A percentile compares a stretch with the other conserved stretches of the same genome.
Conservation (phyloP, 495 filamentous ascomycete genomes). For the Tuber calosporum region DNA sequence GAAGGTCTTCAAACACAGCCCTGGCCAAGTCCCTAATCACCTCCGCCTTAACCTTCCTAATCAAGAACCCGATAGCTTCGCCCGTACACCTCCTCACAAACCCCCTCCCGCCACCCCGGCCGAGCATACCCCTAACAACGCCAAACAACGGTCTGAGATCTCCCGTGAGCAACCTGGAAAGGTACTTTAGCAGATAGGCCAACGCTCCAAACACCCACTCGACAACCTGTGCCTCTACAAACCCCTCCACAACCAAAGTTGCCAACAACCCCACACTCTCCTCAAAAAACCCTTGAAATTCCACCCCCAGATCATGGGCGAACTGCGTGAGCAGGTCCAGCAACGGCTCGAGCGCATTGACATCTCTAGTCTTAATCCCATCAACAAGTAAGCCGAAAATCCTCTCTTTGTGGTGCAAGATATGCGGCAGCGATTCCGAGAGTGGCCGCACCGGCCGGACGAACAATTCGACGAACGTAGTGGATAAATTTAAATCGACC, state of each 20-base stretch:
- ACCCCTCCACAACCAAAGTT: slow-evolving; percentile 56
- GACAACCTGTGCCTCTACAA: slow-evolving; percentile 44
- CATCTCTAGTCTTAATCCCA: slow-evolving; percentile 69
- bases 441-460: slow-evolving; percentile 62
- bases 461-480: slow-evolving; percentile 62
- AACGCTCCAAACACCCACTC: slow-evolving; percentile 94
- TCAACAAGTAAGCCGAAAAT: slow-evolving; percentile 71
- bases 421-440: slow-evolving; percentile 82
- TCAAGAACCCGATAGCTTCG: slow-evolving; percentile 86
- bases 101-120: slow-evolving; percentile 67
- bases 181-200: slow-evolving; percentile 94
- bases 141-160: slow-evolving; percentile 77
- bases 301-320: slow-evolving; percentile 79
- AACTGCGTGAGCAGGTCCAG: slow-evolving; percentile 78
- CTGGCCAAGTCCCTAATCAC: slow-evolving; percentile 62
- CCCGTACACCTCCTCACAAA: slow-evolving; percentile 87
- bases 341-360: slow-evolving; percentile 72
- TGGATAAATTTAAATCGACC: slow-evolving; percentile 81
- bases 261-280: slow-evolving; percentile 61
- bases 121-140: slow-evolving; percentile 77
- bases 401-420: slow-evolving; percentile 75
- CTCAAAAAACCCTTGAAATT: slow-evolving; percentile 81
- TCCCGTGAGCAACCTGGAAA: slow-evolving; percentile 74
- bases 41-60: slow-evolving; percentile 77
- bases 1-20: slow-evolving; percentile 62